Evolutionary conservation across 129 eudicot species (phyloP).

Genomic region (Sambucus nigra): DNA sequence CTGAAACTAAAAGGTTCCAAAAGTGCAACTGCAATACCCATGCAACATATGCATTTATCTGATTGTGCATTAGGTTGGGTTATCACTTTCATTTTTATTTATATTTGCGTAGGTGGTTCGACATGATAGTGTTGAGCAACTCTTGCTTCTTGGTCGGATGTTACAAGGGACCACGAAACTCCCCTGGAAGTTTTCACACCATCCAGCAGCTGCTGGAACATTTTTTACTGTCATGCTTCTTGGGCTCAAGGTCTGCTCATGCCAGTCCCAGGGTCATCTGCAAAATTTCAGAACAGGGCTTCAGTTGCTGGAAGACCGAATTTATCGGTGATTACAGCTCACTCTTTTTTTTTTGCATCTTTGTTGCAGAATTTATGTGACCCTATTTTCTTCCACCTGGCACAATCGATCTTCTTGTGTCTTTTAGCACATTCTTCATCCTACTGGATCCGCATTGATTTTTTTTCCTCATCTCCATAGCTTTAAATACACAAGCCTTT

Average conservation of each 20-base stretch:
- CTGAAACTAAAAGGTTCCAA: neutral
- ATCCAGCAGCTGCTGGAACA: conserved; percentile 94
- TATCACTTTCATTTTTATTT: neutral
- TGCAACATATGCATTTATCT: neutral
- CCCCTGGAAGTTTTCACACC: conserved; percentile 87
- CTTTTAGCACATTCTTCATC: neutral
- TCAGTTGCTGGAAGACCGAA: conserved; percentile 95
- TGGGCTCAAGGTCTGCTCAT: conserved; percentile 84
- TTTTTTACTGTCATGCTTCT: conserved; percentile 94
- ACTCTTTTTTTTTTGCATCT: neutral
- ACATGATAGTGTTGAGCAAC: conserved; percentile 85
- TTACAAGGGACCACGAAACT: conserved; percentile 82
- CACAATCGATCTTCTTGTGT: neutral
- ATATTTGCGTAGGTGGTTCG: conserved; percentile 53
- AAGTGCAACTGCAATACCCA: neutral
- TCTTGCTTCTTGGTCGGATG: conserved; percentile 87
- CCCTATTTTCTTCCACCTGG: neutral
- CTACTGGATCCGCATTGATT: neutral
- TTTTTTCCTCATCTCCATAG: neutral
- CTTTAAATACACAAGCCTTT: neutral
- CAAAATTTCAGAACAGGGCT: conserved; percentile 67
- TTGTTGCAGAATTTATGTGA: neutral
- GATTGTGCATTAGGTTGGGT: neutral
- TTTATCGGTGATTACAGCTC: conserved; percentile 49
- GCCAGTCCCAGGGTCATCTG: conserved; percentile 73